Conservation (phyloP, 306 rosid species). For the Hylodesmum podocarpum region DNA sequence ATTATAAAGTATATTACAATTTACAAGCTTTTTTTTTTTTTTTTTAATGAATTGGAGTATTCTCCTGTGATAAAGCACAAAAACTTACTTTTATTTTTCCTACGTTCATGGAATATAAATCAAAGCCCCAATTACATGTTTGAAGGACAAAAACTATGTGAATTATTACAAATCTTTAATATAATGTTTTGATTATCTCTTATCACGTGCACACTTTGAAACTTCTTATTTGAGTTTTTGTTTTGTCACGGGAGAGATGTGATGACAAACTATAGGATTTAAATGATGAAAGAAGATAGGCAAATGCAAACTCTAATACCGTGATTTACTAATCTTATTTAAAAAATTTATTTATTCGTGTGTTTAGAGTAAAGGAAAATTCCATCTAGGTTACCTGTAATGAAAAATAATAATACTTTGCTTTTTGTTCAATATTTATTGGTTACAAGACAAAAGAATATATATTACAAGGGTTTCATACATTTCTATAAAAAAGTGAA, state of each 20-base stretch:
- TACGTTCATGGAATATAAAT: too few species aligned
- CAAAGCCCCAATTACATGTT: too few species aligned
- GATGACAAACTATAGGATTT: background rate
- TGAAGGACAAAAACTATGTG: too few species aligned
- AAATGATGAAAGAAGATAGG: background rate
- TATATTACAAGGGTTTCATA: too few species aligned
- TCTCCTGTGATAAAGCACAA: too few species aligned
- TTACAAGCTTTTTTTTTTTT: too few species aligned
- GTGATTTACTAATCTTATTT: background rate
- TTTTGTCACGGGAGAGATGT: background rate
- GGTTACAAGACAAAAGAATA: background rate
- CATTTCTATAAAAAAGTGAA: too few species aligned
- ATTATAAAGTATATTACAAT: too few species aligned
- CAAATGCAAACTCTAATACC: background rate
- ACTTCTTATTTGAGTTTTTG: background rate
- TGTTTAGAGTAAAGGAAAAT: background rate
- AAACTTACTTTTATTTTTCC: too few species aligned
- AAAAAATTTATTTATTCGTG: background rate
- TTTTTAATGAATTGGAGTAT: too few species aligned
- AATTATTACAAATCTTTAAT: too few species aligned
- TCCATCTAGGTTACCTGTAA: background rate
- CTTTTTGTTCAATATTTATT: background rate
- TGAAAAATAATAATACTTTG: background rate
- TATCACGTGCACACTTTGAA: background rate
- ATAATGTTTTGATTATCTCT: background rate